phyloP scores from a whole-genome alignment of 1,284 basidiomycete genomes.

The Ustilago trichophora region DNA sequence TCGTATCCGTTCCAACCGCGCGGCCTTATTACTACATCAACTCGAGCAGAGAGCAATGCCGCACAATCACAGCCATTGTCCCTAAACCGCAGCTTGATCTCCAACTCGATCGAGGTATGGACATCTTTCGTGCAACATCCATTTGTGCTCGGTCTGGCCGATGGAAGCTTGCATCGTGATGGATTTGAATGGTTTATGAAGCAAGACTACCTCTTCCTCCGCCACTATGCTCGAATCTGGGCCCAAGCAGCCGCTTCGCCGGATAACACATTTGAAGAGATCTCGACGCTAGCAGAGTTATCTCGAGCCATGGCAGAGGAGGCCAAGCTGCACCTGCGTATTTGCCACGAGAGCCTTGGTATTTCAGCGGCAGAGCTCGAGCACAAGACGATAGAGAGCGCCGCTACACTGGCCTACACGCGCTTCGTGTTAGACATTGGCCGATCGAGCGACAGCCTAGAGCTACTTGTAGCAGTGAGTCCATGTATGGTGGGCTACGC shows the following conservation, averaged over 20 bases:
- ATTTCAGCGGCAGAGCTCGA: slow-evolving; percentile 43
- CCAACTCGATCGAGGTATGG: slow-evolving; percentile 60
- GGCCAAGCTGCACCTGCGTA: slow-evolving; percentile 45
- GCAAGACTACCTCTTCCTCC: slow-evolving; percentile 71
- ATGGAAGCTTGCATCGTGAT: slow-evolving; percentile 75
- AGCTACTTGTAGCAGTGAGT: slow-evolving; percentile 80
- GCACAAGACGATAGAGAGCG: slow-evolving; percentile 45
- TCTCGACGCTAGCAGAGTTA: slow-evolving; percentile 75
- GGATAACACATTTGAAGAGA: slow-evolving; percentile 71
- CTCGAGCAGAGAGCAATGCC: slow-evolving; percentile 34
- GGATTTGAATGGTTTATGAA: slow-evolving; percentile 86
- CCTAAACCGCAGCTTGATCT: slow-evolving; percentile 48
- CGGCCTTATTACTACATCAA: slow-evolving; percentile 15
- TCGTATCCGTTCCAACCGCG: slow-evolving; percentile 73
- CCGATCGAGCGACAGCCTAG: slow-evolving; percentile 73
- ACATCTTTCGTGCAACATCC: slow-evolving; percentile 73
- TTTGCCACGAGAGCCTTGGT: slow-evolving; percentile 51
- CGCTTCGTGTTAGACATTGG: slow-evolving; percentile 58
- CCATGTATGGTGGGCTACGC: slow-evolving; percentile 92
- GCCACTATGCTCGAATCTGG: slow-evolving; percentile 70
- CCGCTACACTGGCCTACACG: slow-evolving; percentile 60
- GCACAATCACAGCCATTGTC: slow-evolving; percentile 32
- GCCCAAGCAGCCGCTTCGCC: slow-evolving; percentile 73
- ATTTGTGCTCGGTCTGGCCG: slow-evolving; percentile 79
- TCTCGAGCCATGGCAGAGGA: slow-evolving; percentile 48